Conservation (phyloP, 768 basidiomycete species). For the Phlebiopsis flavidoalba region DNA sequence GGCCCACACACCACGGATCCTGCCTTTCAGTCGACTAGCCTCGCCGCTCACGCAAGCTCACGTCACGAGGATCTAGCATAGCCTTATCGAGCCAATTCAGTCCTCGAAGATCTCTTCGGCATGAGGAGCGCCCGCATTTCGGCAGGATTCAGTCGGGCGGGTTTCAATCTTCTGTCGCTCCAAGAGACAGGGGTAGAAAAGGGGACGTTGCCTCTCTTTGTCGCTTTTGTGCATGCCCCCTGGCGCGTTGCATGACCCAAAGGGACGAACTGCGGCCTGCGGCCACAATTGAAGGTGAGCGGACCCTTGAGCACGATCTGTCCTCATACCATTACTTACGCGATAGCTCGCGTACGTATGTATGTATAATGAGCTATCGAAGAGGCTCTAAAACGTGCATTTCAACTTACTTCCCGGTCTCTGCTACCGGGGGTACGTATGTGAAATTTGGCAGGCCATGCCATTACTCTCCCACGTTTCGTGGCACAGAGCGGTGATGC, state of each 20-base stretch:
- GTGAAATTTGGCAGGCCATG: too few relatives aligned
- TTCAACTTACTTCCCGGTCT: too few relatives aligned
- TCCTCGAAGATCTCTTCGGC: neutral
- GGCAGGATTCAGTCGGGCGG: neutral
- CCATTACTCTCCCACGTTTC: too few relatives aligned
- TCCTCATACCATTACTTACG: too few relatives aligned
- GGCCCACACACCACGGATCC: too few relatives aligned
- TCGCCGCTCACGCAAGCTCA: too few relatives aligned
- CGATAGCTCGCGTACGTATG: neutral
- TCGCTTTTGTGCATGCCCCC: too few relatives aligned
- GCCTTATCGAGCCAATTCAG: neutral
- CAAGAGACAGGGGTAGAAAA: neutral
- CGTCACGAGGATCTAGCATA: too few relatives aligned
- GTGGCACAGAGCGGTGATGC: too few relatives aligned
- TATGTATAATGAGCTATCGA: neutral
- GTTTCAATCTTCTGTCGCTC: neutral
- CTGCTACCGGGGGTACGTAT: too few relatives aligned
- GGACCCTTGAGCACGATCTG: neutral
- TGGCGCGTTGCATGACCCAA: neutral
- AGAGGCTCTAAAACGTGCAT: too few relatives aligned
- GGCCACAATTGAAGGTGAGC: neutral
- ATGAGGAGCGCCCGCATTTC: neutral
- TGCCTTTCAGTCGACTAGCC: too few relatives aligned
- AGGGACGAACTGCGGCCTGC: neutral
- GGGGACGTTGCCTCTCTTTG: neutral